Evolutionary conservation across 2,329 filamentous ascomycete genomes (phyloP), one percentile per base, ranked within the genome.

Genomic region (Lachnellula cervina): DNA sequence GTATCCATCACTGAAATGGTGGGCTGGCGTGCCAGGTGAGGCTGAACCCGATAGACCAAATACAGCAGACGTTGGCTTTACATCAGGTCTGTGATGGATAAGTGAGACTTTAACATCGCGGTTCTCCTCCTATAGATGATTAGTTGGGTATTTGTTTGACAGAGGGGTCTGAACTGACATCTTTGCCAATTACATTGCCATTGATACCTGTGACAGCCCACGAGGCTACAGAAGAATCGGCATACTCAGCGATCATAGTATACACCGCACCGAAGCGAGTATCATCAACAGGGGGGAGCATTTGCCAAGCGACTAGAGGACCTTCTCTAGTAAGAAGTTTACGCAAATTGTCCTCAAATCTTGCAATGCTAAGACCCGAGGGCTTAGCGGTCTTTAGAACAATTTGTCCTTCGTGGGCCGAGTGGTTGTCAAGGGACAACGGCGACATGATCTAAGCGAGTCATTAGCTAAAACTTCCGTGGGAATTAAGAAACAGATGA

Each of bases 331-430:
- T 70, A 3, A 85, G 67, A 14, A 77, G 62, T 3, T 66, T 67
- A 44, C 72, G 70, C 4, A 79, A 56, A n/a, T 71, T 68, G 1
- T 72, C 62, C 51, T 79, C 74, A 5, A 69, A 74, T 49, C 46
- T 69, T 55, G 49, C 62, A 56, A 28, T 60, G 32, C 51, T 69
- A 54, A 43, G 55, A 52, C 49, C 64, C 28, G 58, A 45, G 14
- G 66, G 67, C 52, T 66, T 68, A 45, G 74, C 73, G 23, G 80
- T 77, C n/a, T 74, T 76, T 11, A 84, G 67, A 54, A 76, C 71
- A 40, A 84, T 67, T 64, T 84, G 80, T 17, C 80, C 82, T 69
- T 85, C 81, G 59, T 80, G 76, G 51, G 25, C 63, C 61, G 42
- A 58, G 54, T 21, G 62, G 34, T 32, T 37, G 21, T 17, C 47